phyloP scores from a whole-genome alignment of 2,329 filamentous ascomycete genomes.

The Trichoderma breve region DNA sequence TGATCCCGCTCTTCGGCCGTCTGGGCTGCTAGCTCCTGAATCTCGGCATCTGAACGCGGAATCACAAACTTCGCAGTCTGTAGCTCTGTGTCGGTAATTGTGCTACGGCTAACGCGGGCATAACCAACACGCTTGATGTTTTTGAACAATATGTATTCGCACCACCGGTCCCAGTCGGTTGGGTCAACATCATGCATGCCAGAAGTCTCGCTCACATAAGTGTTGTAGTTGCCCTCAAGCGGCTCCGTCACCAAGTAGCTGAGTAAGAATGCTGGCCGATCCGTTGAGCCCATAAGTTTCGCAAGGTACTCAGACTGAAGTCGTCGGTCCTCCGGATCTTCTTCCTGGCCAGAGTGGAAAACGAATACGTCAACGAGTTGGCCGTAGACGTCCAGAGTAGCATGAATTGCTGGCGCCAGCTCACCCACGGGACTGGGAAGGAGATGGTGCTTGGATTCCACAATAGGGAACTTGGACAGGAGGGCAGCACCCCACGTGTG shows the following conservation, averaged over 20 bases:
- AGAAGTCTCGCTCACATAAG: constrained; percentile 79
- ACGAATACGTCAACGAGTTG: constrained; percentile 90
- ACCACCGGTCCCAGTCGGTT: constrained; percentile 95
- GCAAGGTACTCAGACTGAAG: constrained; percentile 84
- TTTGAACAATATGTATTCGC: constrained; percentile 98
- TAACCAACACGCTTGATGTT: constrained; percentile 82
- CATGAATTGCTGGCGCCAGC: constrained; percentile 91
- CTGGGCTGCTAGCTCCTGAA: constrained; percentile 40
- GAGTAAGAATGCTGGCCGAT: constrained; percentile 79
- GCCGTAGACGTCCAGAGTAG: constrained; percentile 92
- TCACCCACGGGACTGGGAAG: constrained; percentile 92
- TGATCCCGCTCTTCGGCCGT: constrained; percentile 55
- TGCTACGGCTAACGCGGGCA: constrained; percentile 80
- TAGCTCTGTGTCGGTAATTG: constrained; percentile 95
- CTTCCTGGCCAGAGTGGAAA: constrained; percentile 98
- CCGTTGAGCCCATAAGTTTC: constrained; percentile 79
- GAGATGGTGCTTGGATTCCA: constrained; percentile 95
- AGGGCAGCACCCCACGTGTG: constrained; percentile 96
- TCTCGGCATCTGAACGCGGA: constrained; percentile 60
- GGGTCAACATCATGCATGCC: constrained; percentile 96
- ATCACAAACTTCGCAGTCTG: constrained; percentile 95
- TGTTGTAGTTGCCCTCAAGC: constrained; percentile 92
- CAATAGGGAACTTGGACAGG: constrained; percentile 93
- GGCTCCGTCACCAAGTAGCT: constrained; percentile 92
- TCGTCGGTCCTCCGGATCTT: constrained; percentile 87